Conservation (phyloP, 148 eudicot species). For the Arctostaphylos glauca region DNA sequence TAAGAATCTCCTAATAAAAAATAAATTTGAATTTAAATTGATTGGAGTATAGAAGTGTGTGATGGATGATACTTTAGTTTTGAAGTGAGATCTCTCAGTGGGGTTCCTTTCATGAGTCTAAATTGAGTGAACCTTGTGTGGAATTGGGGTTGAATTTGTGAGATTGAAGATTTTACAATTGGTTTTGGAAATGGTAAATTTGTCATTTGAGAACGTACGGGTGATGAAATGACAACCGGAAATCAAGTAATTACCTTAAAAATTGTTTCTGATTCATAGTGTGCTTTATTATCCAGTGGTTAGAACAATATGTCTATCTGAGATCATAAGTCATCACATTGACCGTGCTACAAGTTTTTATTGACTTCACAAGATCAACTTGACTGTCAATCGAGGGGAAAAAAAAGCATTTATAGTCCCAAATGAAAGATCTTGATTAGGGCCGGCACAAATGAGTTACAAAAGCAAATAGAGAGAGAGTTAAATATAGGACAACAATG, state of each 20-base stretch:
- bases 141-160: neutral
- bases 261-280: neutral
- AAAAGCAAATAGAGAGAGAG: neutral
- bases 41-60: neutral
- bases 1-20: neutral
- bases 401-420: neutral
- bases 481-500: neutral
- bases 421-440: neutral
- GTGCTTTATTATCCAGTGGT: neutral
- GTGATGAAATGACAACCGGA: neutral
- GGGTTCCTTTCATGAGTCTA: neutral
- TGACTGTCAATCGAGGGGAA: neutral
- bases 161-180: neutral
- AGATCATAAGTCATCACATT: neutral
- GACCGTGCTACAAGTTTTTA: neutral
- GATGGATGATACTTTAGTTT: neutral
- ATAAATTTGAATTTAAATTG: neutral
- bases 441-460: neutral
- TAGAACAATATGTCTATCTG: neutral
- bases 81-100: neutral
- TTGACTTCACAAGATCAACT: neutral
- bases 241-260: neutral
- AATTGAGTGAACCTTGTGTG: no score
- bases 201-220: neutral
- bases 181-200: neutral